Evolutionary conservation across 768 basidiomycete species (phyloP).

Genomic region (Saitozyma podzolica): DNA sequence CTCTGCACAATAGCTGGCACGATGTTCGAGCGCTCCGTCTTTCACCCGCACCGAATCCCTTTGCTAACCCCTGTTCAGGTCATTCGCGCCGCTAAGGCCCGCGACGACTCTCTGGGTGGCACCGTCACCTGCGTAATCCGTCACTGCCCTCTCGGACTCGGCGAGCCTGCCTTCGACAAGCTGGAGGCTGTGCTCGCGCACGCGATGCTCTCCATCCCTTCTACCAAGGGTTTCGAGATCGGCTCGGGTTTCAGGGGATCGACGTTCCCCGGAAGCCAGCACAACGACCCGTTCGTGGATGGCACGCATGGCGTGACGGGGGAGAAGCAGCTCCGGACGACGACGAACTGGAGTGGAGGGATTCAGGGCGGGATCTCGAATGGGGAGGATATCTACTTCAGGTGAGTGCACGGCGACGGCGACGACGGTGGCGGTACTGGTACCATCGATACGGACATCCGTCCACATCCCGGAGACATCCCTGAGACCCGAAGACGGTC

Average conservation of each 20-base stretch:
- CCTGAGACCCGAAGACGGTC: too few relatives aligned
- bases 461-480: background rate
- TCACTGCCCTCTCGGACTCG: constrained; percentile 82
- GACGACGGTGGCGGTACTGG: too few relatives aligned
- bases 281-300: constrained; percentile 87
- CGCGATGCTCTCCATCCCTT: constrained; percentile 98
- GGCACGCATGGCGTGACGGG: constrained; percentile 55
- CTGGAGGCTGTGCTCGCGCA: constrained; percentile 93
- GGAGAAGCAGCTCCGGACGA: constrained; percentile 65
- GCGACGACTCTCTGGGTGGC: constrained; percentile 93
- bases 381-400: constrained; percentile 95
- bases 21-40: background rate
- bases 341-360: constrained; percentile 94
- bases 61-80: constrained; percentile 59
- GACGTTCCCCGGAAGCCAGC: constrained; percentile 84
- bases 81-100: constrained; percentile 88
- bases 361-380: constrained; percentile 98
- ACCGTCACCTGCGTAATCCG: constrained; percentile 96
- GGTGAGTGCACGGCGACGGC: constrained; percentile 63
- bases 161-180: constrained; percentile 98
- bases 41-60: background rate
- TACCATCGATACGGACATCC: background rate
- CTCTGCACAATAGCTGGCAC: background rate
- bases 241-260: constrained; percentile 96
- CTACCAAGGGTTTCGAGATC: constrained; percentile 96